Evolutionary conservation across 2,329 filamentous ascomycete species (phyloP).

Genomic region (Hypomyces rosellus): DNA sequence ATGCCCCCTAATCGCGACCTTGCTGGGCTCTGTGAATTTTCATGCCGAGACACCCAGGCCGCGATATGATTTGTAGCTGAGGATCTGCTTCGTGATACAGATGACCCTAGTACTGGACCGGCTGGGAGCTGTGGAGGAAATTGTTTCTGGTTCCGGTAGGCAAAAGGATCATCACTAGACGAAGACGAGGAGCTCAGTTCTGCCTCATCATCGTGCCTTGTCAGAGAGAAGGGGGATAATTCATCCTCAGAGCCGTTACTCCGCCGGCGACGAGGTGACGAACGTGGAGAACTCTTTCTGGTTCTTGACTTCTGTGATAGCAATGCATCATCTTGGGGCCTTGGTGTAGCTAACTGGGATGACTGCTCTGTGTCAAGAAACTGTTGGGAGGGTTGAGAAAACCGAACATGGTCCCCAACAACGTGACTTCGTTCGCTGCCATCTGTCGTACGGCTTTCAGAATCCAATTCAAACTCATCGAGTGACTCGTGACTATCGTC

Average conservation of each 20-base stretch:
- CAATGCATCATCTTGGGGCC: neutral
- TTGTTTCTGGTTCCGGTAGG: conserved; percentile 23
- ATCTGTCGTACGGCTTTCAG: neutral
- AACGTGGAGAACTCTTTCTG: conserved; percentile 4
- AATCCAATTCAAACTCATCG: neutral
- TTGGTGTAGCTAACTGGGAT: neutral
- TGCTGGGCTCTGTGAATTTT: conserved; percentile 21
- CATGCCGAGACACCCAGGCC: conserved; percentile 28
- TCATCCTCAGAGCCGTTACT: conserved; percentile 14
- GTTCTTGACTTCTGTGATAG: neutral
- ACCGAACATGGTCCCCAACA: neutral
- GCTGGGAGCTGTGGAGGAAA: conserved; percentile 29
- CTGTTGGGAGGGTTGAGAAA: neutral
- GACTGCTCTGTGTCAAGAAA: neutral
- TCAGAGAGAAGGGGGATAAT: conserved; percentile 19
- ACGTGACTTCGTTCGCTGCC: neutral
- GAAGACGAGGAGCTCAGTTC: conserved; percentile 17
- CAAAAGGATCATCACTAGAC: conserved; percentile 24
- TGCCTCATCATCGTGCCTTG: conserved; percentile 16
- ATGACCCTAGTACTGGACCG: conserved; percentile 15
- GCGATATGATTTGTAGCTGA: conserved; percentile 27
- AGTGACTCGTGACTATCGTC: neutral
- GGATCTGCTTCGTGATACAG: conserved; percentile 20
- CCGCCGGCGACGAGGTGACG: neutral
- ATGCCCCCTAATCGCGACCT: conserved; percentile 12